Conservation (phyloP, 305 asterid genomes). For the Stenogyne calaminthoides region DNA sequence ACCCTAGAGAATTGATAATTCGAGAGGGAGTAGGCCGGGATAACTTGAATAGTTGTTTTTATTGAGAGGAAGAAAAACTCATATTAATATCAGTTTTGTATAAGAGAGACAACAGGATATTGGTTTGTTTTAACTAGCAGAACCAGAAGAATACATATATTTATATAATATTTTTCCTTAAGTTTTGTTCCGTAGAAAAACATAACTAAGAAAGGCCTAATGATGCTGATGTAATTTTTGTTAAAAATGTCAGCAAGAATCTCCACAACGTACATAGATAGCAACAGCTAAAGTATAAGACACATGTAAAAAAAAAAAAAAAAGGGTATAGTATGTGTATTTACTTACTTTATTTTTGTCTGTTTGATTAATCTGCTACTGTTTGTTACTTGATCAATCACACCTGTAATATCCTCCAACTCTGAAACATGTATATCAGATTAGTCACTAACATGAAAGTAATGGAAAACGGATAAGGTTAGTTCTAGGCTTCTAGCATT, state of each 20-base stretch:
- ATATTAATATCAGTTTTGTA: neutral
- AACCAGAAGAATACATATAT: neutral
- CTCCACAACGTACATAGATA: neutral
- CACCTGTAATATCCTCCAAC: neutral
- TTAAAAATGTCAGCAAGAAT: neutral
- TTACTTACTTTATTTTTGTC: neutral
- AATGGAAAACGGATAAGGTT: neutral
- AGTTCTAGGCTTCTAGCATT: slow-evolving; percentile 5
- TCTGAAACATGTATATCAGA: neutral
- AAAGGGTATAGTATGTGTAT: neutral
- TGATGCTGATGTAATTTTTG: neutral
- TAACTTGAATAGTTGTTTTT: slow-evolving; percentile 6
- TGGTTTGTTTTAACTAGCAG: neutral
- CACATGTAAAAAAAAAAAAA: neutral
- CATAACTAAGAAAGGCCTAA: neutral
- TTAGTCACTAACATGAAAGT: neutral
- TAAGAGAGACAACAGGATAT: neutral
- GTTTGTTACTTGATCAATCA: neutral
- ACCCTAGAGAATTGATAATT: neutral
- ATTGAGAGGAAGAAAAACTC: neutral
- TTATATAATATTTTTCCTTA: neutral
- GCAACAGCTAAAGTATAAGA: neutral
- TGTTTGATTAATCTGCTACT: neutral
- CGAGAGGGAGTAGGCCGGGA: neutral
- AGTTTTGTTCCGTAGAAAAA: slow-evolving; percentile 7